Evolutionary conservation across 768 basidiomycete genomes (phyloP).

Genomic region (Collybiopsis confluens): DNA sequence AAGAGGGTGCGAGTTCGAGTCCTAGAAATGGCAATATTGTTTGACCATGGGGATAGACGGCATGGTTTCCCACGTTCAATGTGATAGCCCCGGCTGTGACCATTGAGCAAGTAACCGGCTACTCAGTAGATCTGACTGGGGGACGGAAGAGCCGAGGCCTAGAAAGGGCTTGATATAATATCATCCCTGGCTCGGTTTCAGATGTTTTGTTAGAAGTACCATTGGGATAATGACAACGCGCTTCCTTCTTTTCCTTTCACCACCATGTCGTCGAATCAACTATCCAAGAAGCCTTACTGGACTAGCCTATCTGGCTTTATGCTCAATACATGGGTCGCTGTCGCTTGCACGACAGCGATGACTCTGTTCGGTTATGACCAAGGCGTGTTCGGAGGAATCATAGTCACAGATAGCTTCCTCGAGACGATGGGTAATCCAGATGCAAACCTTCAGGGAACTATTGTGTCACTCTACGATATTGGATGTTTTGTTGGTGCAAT

Average conservation of each 20-base stretch:
- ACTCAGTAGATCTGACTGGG: no score
- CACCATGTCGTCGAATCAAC: neutral
- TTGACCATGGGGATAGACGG: no score
- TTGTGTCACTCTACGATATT: slow-evolving; percentile 49
- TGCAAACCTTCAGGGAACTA: slow-evolving; percentile 41
- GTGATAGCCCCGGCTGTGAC: no score
- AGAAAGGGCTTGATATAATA: no score
- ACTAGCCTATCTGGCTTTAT: slow-evolving; percentile 39
- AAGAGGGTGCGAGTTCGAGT: no score
- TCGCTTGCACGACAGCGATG: slow-evolving; percentile 50
- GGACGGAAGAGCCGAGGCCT: no score
- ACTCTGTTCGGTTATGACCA: slow-evolving; percentile 50
- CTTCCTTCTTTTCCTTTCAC: neutral
- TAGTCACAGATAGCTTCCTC: slow-evolving; percentile 43
- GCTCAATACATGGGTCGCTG: slow-evolving; percentile 40
- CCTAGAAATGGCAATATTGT: no score
- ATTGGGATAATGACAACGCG: no score
- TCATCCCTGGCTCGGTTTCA: no score
- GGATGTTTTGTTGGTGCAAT: slow-evolving; percentile 47
- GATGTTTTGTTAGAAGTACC: no score
- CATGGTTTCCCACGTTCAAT: no score
- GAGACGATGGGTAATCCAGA: slow-evolving; percentile 44
- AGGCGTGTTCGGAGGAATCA: slow-evolving; percentile 50
- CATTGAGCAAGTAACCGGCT: no score
- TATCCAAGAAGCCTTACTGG: slow-evolving; percentile 26